phyloP scores from a whole-genome alignment of 148 eudicot genomes.

The Chenopodium quinoa region DNA sequence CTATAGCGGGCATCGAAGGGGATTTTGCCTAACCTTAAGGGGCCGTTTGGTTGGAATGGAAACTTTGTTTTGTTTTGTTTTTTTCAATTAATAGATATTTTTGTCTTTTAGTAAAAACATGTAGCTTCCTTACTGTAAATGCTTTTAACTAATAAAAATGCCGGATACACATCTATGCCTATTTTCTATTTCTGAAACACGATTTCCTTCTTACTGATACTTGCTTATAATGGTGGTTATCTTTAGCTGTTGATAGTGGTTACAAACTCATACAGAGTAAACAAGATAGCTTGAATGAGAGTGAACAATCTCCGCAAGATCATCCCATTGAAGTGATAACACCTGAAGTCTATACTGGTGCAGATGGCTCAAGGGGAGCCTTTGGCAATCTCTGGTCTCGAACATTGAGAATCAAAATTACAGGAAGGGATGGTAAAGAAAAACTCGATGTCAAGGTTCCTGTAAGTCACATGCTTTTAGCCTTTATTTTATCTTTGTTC shows the following conservation, averaged over 20 bases:
- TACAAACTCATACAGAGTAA: conserved; percentile 30
- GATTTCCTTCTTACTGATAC: conserved; percentile 12
- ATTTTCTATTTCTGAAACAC: background rate
- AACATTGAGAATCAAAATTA: conserved; percentile 75
- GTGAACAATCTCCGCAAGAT: conserved; percentile 37
- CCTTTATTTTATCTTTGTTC: background rate
- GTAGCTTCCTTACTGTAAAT: background rate
- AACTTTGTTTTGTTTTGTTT: background rate
- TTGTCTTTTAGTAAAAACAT: background rate
- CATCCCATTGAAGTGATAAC: conserved; percentile 60
- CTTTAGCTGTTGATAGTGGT: conserved; percentile 45
- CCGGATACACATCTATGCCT: background rate
- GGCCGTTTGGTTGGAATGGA: background rate
- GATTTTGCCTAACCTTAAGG: background rate
- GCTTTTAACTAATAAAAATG: background rate
- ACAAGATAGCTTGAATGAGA: conserved; percentile 42
- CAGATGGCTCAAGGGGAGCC: conserved; percentile 47
- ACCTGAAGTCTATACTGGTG: conserved; percentile 61
- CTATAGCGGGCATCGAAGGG: background rate
- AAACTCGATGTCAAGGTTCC: conserved; percentile 87
- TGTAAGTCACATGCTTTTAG: conserved; percentile 47
- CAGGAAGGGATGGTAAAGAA: conserved; percentile 79
- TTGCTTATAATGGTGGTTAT: conserved; percentile 23
- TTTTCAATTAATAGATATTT: background rate
- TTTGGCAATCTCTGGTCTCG: conserved; percentile 74